Conservation (phyloP, 1,284 basidiomycete genomes). For the Papiliotrema terrestris region DNA sequence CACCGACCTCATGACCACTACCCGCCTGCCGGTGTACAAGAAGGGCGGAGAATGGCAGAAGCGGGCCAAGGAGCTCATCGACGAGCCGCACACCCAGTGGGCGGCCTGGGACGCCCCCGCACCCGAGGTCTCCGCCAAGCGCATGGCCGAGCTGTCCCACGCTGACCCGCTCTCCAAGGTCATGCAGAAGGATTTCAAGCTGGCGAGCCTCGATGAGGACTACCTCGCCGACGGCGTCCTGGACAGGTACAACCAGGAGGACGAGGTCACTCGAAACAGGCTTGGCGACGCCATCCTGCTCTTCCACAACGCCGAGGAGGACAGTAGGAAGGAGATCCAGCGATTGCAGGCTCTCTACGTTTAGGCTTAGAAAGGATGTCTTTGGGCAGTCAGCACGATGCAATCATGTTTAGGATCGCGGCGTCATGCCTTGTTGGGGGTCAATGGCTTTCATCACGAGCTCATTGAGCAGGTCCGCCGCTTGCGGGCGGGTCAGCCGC, state of each 20-base stretch:
- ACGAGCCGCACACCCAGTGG: slow-evolving; percentile 19
- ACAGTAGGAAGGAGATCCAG: slow-evolving; percentile 1
- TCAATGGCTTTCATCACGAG: too few relatives aligned
- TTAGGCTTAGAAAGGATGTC: background rate
- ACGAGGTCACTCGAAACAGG: slow-evolving; percentile 18
- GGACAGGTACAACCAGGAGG: slow-evolving; percentile 24
- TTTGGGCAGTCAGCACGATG: too few relatives aligned
- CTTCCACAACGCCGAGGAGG: background rate
- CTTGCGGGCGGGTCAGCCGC: too few relatives aligned
- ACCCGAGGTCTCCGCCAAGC: slow-evolving; percentile 8
- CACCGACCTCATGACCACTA: slow-evolving; percentile 15
- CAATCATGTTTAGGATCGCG: too few relatives aligned
- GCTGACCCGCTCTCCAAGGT: slow-evolving; percentile 17
- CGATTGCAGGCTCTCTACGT: background rate
- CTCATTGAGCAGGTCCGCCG: too few relatives aligned
- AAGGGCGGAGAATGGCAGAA: slow-evolving; percentile 20
- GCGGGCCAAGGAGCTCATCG: slow-evolving; percentile 10
- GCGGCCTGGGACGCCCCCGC: slow-evolving; percentile 15
- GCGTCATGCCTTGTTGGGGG: too few relatives aligned
- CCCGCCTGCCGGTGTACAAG: slow-evolving; percentile 14
- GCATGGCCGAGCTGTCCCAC: slow-evolving; percentile 19
- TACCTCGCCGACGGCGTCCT: slow-evolving; percentile 25
- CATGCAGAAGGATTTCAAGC: slow-evolving; percentile 22
- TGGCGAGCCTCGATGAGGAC: slow-evolving; percentile 20
- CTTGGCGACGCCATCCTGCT: slow-evolving; percentile 16